Evolutionary conservation across 768 basidiomycete species (phyloP).

Genomic region (Leccinellum rugosiceps): DNA sequence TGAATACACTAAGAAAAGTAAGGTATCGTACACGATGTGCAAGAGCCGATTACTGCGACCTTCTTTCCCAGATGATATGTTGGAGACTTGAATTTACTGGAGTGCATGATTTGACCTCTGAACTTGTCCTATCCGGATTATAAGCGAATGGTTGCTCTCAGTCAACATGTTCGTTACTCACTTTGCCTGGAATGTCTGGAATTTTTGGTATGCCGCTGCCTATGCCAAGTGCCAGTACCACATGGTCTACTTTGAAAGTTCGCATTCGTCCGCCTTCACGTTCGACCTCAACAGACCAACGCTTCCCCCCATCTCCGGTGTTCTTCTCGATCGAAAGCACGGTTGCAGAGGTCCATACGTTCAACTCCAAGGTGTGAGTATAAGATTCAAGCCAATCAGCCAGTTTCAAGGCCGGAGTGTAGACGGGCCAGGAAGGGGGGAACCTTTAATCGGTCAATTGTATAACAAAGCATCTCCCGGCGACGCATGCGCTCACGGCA

Average conservation of each 20-base stretch:
- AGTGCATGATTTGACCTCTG: slow-evolving; percentile 63
- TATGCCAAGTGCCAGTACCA: slow-evolving; percentile 50
- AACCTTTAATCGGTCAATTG: slow-evolving; percentile 36
- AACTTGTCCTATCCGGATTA: slow-evolving; percentile 44
- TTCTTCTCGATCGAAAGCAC: slow-evolving; percentile 29
- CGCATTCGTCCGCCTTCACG: slow-evolving; percentile 36
- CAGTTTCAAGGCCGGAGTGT: slow-evolving; percentile 51
- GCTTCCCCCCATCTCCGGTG: slow-evolving; percentile 29
- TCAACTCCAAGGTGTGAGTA: slow-evolving; percentile 56
- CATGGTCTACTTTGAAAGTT: slow-evolving; percentile 43
- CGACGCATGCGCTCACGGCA: slow-evolving; percentile 42
- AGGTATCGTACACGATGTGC: slow-evolving; percentile 50
- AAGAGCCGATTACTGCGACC: slow-evolving; percentile 65
- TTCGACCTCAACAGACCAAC: slow-evolving; percentile 43
- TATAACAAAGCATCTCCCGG: neutral
- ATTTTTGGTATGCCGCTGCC: slow-evolving; percentile 42
- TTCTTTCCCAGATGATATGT: slow-evolving; percentile 63
- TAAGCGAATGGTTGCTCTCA: neutral
- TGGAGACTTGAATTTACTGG: slow-evolving; percentile 51
- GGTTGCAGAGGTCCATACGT: slow-evolving; percentile 56
- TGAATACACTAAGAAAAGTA: neutral
- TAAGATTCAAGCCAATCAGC: slow-evolving; percentile 70
- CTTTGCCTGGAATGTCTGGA: slow-evolving; percentile 45
- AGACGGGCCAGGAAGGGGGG: slow-evolving; percentile 59
- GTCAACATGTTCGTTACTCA: slow-evolving; percentile 13